These are phyloP conservation scores for Chondrus crispus DNA, from an alignment of 23 red algal genomes.

Conservation along the genomic window DNA sequence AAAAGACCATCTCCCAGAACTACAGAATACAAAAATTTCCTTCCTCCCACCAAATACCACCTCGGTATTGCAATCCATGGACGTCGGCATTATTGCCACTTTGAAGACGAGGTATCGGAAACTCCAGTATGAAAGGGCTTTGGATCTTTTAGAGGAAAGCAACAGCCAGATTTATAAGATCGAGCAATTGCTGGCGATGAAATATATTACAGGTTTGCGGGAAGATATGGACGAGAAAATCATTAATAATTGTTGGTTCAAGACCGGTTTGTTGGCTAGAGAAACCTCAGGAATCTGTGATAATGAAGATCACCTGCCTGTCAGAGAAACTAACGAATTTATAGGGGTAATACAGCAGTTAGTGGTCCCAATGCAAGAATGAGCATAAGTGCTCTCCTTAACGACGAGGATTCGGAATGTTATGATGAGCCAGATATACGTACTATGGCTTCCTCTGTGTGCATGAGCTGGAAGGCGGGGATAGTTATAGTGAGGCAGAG, in stretches of 20 bases:
- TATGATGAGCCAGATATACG: neutral
- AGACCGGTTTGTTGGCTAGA: neutral
- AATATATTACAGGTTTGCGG: neutral
- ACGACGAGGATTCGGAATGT: neutral
- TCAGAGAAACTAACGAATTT: neutral
- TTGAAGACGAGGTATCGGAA: neutral
- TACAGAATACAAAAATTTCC: neutral
- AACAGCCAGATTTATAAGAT: neutral
- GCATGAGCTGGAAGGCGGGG: too few relatives aligned
- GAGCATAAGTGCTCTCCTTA: neutral
- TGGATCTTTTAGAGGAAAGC: neutral
- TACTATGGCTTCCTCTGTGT: too few relatives aligned
- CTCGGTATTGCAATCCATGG: neutral
- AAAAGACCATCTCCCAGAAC: neutral
- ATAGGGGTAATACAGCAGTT: neutral
- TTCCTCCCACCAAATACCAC: slow-evolving; percentile 17
- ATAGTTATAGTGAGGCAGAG: too few relatives aligned
- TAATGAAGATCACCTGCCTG: neutral
- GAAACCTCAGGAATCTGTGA: neutral
- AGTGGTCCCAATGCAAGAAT: neutral
- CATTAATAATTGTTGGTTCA: neutral
- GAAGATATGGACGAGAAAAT: neutral
- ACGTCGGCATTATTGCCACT: neutral
- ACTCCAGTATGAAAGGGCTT: neutral
- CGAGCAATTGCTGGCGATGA: neutral